These are phyloP conservation scores for Extremus antarcticus DNA, from an alignment of 495 filamentous ascomycete genomes.

Conservation along the genomic window DNA sequence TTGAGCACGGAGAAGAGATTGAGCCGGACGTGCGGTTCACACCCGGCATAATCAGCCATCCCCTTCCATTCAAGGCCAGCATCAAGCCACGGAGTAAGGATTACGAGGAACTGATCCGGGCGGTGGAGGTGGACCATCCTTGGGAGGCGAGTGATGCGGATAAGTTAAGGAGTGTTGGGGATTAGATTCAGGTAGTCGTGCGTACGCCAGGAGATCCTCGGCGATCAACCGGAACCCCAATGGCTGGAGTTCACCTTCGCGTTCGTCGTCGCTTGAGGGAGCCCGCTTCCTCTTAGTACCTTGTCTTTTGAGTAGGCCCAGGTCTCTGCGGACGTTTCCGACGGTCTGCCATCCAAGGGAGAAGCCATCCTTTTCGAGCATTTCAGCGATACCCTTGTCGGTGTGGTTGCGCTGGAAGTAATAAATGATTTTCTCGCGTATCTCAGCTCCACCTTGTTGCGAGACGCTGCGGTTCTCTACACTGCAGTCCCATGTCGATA, in stretches of 20 bases:
- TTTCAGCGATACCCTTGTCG: neutral
- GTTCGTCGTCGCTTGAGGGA: no score
- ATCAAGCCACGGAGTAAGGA: conserved; percentile 28
- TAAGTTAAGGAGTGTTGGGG: neutral
- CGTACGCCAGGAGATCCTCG: no score
- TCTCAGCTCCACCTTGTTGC: neutral
- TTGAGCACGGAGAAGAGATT: conserved; percentile 24
- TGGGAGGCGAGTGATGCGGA: neutral
- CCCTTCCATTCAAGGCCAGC: conserved; percentile 27
- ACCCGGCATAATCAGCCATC: conserved; percentile 34
- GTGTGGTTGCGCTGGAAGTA: neutral
- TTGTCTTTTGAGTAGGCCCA: neutral
- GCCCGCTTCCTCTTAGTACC: neutral
- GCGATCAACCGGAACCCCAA: no score
- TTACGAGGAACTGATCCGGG: conserved; percentile 28
- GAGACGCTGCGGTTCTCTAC: neutral
- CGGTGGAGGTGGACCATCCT: conserved; percentile 27
- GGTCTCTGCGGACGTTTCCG: neutral
- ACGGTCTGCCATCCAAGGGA: neutral
- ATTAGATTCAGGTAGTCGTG: neutral
- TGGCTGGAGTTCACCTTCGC: no score
- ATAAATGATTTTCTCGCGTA: neutral
- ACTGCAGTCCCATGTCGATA: neutral
- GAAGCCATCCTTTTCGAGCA: neutral
- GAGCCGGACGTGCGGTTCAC: conserved; percentile 25